Evolutionary conservation across 1,284 basidiomycete species (phyloP), one percentile per base, ranked within the genome.

Genomic region (Boletus semigastroideus): DNA sequence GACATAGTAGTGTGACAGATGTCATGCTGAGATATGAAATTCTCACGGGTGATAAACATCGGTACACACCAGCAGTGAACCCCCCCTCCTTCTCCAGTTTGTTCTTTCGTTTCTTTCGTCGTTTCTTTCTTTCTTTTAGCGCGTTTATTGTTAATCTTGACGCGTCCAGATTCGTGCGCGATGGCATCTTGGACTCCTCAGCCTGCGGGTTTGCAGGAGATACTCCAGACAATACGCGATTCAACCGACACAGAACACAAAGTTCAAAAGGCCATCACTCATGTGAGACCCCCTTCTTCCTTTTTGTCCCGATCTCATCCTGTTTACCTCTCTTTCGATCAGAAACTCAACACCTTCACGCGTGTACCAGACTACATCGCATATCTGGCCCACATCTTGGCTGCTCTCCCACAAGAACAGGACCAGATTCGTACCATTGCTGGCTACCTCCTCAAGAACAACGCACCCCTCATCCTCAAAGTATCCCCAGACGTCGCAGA

Each of bases 391-490:
- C 93, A 96, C 71, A 94, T 98, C 73, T 83, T 97, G 57, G 87
- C 90, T 46, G 80, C 82, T 42, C 73, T 92, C 77, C 79, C 86
- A 2, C 78, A 84, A 57, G 94, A 98, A 72, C 89, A 94, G 61
- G 90, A 92, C 63, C 87, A 90, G 41, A 93, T 96, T 67, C 84
- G 96, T 52, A 92, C 92, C 54, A 94, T 98, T 71, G 95, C 97
- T 30, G 97, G 96, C 49, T 90, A 98, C 63, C 80, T 99, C 33
- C 85, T 99, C 72, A 99, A 99, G 83, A 99, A 98, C 74, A 93
- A 96, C 64, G 84, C 86, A 38, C 78, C 84, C 52, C 78, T 87
- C 61, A 83, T 92, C 63, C 76, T 88, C 46, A 77, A 75, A 49
- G 81, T 86, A 13, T 74, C 83, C 22, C 75, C 77, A n/a, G 82